Base-by-base conservation (phyloP, 75 land plant genomes). In the Isoetes taiwanensis region DNA sequence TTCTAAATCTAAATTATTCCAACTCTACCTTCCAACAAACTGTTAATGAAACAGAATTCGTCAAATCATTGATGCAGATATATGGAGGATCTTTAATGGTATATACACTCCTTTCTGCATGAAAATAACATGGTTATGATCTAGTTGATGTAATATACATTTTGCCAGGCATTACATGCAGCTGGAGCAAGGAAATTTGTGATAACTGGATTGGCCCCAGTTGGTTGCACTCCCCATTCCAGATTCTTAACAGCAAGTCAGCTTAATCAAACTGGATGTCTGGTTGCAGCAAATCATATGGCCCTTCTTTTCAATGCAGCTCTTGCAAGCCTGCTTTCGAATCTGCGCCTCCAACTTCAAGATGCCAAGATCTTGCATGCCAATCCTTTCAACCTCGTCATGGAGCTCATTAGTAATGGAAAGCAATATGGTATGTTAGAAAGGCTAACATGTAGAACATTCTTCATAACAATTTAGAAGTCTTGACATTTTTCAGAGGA, bases 361-460 rank as follows among this genome's bases (percentile, higher is more conserved):
- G 50, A 46, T n/a, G 50, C 50, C 8, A 46, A 46, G 50, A 6
- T 46, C 19, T 6, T 46, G 8, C 50, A 6, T 23, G 16, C 25
- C 50, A 46, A 46, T 6, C 50, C 50, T 8, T 46, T 19, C 19
- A 23, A 46, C 4, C 25, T 8, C 19, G 5, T 46, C 50, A 5
- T 46, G 12, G 50, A 46, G 16, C 16, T 46, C 21, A 46, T 46
- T n/a, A 16, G 23, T 23, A 46, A 46, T 19, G 50, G 50, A 5
- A 46, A 6, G n/a, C 16, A 46, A 46, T 46, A 46, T 23, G 50
- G 50, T 46, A 46, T n/a, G n/a, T n/a, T n/a, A n/a, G n/a, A n/a
- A n/a, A n/a, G 16, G 50, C 4, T 46, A 19, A 6, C 14, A 37
- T 37, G 14, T 37, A 9, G 12, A 37, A 37, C 14, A 37, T 14